Conservation (phyloP, 306 rosid species). For the Malus domestica region ASM211411v1 NC_041792.1:27660907-27661406, state of each 20-base stretch:
- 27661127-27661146: not conserved
- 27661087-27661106: conserved; percentile 3
- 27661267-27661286: not conserved
- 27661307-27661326: not conserved
- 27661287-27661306: too few species aligned
- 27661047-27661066: conserved; percentile 24
- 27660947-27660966: conserved; percentile 16
- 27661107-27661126: conserved; percentile 3
- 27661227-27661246: not conserved
- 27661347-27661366: not conserved
- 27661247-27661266: not conserved
- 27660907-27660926: conserved; percentile 35
- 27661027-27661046: conserved; percentile 18
- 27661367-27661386: not conserved
- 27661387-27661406: not conserved
- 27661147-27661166: not conserved
- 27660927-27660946: conserved; percentile 15
- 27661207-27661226: not conserved
- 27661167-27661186: not conserved
- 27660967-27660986: conserved; percentile 33
- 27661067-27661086: conserved; percentile 8
- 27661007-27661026: not conserved
- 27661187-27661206: not conserved
- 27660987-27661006: conserved; percentile 21
- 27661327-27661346: not conserved